Evolutionary conservation across 2,329 filamentous ascomycete genomes (phyloP), one percentile per base, ranked within the genome.

Genomic region (Pestalotiopsis sp.): DNA sequence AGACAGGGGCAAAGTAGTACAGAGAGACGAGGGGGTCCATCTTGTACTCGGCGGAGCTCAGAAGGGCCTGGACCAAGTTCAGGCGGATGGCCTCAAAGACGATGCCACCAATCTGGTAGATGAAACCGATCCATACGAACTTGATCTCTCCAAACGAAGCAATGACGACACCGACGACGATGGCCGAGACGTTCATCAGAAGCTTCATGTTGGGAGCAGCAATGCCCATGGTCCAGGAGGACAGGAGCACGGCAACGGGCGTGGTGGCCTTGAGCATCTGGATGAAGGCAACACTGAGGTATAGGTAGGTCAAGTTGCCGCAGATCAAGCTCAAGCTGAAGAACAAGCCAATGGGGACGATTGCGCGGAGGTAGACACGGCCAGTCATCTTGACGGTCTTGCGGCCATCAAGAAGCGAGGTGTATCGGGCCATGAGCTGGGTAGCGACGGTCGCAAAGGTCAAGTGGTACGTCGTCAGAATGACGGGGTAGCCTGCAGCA

Each of bases 261-360:
- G 93, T 98, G 58, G 94, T 98, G 73, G 96, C 96, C 93, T 98
- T 98, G 81, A 98, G 91, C 95, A 98, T 98, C 87, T 98, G 95
- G 77, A 98, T 98, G 82, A 98, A 98, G 70, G 95, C 93, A 69
- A 98, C 95, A 74, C 92, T 96, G 70, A 98, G 89, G 82, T 98
- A 97, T 67, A 98, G 89, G 80, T 98, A 98, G 75, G 95, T 94
- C 82, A 97, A 83, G 85, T 98, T 98, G 78, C 95, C 94, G 82
- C 94, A 98, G 80, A 98, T 98, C 85, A 98, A 88, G 82, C 92
- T 96, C 85, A 98, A 85, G 80, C 93, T 96, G 90, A 98, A 98
- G 85, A 97, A 97, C 79, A 97, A 83, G 73, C 95, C 95, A 77
- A 98, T 98, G 68, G 95, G 95, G 49, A 98, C 91, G 74, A 98